Evolutionary conservation across 352 stramenopile species (phyloP), one percentile per base, ranked within the genome.

Genomic region (Globisporangium lucens): DNA sequence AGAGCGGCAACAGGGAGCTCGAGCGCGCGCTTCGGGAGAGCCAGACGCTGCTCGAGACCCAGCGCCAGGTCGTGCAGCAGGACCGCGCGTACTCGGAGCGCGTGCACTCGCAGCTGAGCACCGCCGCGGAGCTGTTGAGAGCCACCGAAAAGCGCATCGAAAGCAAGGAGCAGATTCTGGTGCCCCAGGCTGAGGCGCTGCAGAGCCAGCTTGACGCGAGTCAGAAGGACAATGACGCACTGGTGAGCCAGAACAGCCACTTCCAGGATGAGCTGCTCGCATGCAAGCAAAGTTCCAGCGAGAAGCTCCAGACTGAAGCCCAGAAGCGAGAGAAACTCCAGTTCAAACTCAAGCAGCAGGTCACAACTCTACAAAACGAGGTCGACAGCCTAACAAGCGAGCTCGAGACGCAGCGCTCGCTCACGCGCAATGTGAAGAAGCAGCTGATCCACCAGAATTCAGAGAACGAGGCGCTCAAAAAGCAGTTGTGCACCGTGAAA

Each of bases 21-120:
- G 66, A 80, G 46, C 46, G 27, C 3, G 57, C 70, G 10, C 65
- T 75, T 3, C 52, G 43, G 17, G 58, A 78, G 12, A 36, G 24
- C 9, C 68, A 77, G n/a, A 57, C 74, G 38, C 61, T 65, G 27
- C 43, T 83, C 5, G 38, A 29, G 13, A 22, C 38, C 17, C 67
- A 80, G 53, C 65, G 57, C 2, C 67, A 80, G 7, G 47, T 64
- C 3, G 64, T 60, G 0, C 41, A 63, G 36, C 80, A 87, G 55
- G 83, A 89, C 57, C 75, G 78, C 51, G 75, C 85, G 65, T 89
- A 91, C 61, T 80, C 76, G 8, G 68, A 83, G 33, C 69, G 80
- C 36, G 77, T 90, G 27, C 83, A 89, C 61, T 60, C 56, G n/a
- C 85, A 93, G 62, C 75, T 93, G 8, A 72, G 71, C 38, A 89